A percentile compares a stretch with the other conserved stretches of the same genome.
Evolutionary conservation across 805 yeast species (phyloP).

Genomic region (Monosporozyma servazzii): DNA sequence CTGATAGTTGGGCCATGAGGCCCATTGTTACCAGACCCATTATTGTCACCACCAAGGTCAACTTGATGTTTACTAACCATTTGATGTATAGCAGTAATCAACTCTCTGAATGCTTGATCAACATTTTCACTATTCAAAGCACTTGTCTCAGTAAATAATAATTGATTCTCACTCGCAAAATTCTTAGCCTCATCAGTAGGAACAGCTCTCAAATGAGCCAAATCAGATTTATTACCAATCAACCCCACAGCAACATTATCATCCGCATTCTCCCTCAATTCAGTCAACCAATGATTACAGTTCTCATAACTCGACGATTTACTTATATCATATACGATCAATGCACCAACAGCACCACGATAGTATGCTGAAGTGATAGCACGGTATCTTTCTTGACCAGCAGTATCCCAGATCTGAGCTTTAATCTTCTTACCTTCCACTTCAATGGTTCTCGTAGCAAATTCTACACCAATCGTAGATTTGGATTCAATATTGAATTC

Average conservation of each 20-base stretch:
- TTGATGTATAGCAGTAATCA: conserved; percentile 86
- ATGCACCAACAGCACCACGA: conserved; percentile 96
- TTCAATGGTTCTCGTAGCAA: conserved; percentile 91
- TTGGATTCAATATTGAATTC: conserved; percentile 91
- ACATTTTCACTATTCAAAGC: conserved; percentile 93
- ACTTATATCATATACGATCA: conserved; percentile 90
- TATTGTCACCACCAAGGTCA: conserved; percentile 65
- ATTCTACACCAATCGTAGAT: conserved; percentile 95
- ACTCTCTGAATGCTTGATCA: conserved; percentile 86
- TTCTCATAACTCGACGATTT: conserved; percentile 81
- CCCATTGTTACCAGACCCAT: conserved; percentile 17
- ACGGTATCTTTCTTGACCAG: conserved; percentile 97
- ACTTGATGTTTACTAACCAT: conserved; percentile 90
- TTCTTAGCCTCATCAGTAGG: conserved; percentile 96
- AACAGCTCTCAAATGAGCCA: conserved; percentile 87
- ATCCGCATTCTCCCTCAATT: conserved; percentile 84
- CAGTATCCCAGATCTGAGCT: conserved; percentile 97
- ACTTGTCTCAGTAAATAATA: conserved; percentile 90
- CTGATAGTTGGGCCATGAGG: conserved; percentile 84
- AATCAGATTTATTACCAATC: conserved; percentile 86
- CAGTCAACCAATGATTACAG: conserved; percentile 82
- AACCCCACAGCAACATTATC: conserved; percentile 91
- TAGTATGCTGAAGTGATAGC: conserved; percentile 96
- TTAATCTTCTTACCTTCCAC: conserved; percentile 76
- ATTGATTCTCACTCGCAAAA: conserved; percentile 85